Percentiles rank a stretch among this genome's conserved stretches.
These are phyloP conservation scores for Capronia epimyces DNA, from an alignment of 2,329 filamentous ascomycete species.

Conservation along the genomic window DNA sequence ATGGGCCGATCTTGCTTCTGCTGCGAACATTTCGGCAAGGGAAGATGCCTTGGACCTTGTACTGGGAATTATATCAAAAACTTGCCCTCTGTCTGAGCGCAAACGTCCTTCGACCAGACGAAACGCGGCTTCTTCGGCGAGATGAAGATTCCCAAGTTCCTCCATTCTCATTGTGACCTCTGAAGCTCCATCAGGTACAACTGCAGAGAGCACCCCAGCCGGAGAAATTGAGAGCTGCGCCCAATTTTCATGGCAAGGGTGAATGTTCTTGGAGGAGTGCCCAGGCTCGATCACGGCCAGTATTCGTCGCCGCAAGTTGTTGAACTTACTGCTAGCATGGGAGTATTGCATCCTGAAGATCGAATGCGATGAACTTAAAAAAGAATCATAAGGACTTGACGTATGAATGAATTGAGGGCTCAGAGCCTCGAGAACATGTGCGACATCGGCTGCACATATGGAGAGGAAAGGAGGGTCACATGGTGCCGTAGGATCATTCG, in stretches of 20 bases:
- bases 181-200: neutral
- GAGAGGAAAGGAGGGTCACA: constrained; percentile 3
- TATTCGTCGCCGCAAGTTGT: constrained; percentile 22
- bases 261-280: constrained; percentile 24
- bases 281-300: constrained; percentile 26
- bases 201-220: constrained; percentile 10
- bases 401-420: constrained; percentile 70
- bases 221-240: constrained; percentile 12
- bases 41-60: constrained; percentile 1
- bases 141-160: constrained; percentile 14
- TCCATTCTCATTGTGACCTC: neutral
- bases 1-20: constrained; percentile 16
- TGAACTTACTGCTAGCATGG: constrained; percentile 20
- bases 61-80: neutral
- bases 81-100: neutral
- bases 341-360: constrained; percentile 24
- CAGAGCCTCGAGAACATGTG: constrained; percentile 44
- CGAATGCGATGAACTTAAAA: constrained; percentile 21
- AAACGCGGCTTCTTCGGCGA: constrained; percentile 21
- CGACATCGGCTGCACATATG: constrained; percentile 25
- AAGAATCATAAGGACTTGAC: constrained; percentile 40
- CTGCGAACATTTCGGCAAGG: constrained; percentile 17
- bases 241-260: constrained; percentile 27
- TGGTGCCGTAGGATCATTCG: neutral
- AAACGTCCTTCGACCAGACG: constrained; percentile 17